Percentiles rank a stretch among this genome's conserved stretches.
These are phyloP conservation scores for Raphanus raphanistrum DNA, from an alignment of 345 rosid species.

Conservation along the genomic window DNA sequence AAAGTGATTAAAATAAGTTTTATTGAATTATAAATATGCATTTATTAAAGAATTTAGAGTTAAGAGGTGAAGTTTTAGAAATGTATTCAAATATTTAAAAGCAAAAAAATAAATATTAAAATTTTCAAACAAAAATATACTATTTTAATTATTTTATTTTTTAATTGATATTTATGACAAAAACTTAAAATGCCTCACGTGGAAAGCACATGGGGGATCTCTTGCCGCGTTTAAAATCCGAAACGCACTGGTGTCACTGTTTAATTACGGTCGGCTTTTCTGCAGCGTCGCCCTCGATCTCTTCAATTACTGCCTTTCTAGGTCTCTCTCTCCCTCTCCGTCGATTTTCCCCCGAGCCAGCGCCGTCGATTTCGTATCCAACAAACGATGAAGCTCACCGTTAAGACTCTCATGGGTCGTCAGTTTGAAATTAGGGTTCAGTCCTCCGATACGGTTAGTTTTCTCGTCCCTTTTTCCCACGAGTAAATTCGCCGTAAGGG, in stretches of 20 bases:
- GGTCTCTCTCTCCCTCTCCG: conserved; percentile 33
- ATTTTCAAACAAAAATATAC: no score
- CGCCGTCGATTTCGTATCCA: conserved; percentile 16
- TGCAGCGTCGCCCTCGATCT: conserved; percentile 32
- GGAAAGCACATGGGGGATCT: conserved; percentile 35
- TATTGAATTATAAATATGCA: no score
- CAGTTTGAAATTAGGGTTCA: conserved; percentile 96
- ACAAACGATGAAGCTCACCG: conserved; percentile 83
- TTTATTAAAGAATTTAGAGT: no score
- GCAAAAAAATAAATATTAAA: no score
- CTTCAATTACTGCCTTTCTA: conserved; percentile 11
- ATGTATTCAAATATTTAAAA: no score
- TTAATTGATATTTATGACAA: no score
- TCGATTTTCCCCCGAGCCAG: conserved; percentile 5
- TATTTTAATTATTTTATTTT: no score
- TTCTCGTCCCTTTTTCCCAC: conserved; percentile 1
- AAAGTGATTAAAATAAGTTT: no score
- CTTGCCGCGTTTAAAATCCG: conserved; percentile 41
- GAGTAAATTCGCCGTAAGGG: neutral
- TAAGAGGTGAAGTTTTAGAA: no score
- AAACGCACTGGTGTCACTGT: conserved; percentile 25
- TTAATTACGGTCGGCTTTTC: conserved; percentile 26
- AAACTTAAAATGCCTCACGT: conserved; percentile 21
- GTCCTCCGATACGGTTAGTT: conserved; percentile 78
- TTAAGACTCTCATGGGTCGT: conserved; percentile 94